Conservation (phyloP, 129 eudicot species). For the Calendula officinalis region DNA sequence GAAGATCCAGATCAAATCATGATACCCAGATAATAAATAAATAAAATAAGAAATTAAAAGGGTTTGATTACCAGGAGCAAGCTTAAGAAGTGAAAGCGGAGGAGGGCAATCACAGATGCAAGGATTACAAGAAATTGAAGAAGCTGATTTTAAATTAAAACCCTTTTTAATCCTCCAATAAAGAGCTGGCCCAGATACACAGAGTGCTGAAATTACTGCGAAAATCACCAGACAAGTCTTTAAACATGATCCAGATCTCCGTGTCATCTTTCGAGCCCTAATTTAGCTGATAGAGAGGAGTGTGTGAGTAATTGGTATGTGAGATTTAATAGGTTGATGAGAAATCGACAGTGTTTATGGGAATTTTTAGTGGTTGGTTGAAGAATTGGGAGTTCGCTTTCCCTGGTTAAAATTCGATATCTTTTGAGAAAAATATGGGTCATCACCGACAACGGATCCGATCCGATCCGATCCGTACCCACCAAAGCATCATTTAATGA, state of each 20-base stretch:
- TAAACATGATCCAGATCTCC: slow-evolving; percentile 62
- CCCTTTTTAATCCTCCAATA: slow-evolving; percentile 60
- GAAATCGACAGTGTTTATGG: neutral
- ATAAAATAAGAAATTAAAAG: neutral
- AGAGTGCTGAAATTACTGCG: slow-evolving; percentile 74
- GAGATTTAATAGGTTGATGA: slow-evolving; percentile 5
- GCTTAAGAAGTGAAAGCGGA: slow-evolving; percentile 68
- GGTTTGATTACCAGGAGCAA: slow-evolving; percentile 55
- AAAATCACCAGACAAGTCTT: slow-evolving; percentile 63
- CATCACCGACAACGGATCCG: slow-evolving; percentile 17
- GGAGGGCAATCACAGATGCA: slow-evolving; percentile 83
- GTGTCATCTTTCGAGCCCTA: slow-evolving; percentile 37
- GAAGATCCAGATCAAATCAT: neutral
- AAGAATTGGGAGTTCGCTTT: neutral
- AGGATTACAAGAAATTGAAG: slow-evolving; percentile 53
- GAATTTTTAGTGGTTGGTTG: neutral
- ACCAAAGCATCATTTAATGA: too few relatives aligned
- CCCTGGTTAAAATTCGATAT: neutral
- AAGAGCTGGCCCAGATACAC: slow-evolving; percentile 77
- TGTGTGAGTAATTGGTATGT: slow-evolving; percentile 1
- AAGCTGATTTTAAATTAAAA: slow-evolving; percentile 29
- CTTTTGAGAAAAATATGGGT: neutral
- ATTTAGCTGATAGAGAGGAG: too few relatives aligned
- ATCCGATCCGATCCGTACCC: neutral
- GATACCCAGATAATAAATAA: too few relatives aligned